Base-by-base conservation (phyloP, 352 stramenopile genomes). In the Phytophthora cryptogea region DNA sequence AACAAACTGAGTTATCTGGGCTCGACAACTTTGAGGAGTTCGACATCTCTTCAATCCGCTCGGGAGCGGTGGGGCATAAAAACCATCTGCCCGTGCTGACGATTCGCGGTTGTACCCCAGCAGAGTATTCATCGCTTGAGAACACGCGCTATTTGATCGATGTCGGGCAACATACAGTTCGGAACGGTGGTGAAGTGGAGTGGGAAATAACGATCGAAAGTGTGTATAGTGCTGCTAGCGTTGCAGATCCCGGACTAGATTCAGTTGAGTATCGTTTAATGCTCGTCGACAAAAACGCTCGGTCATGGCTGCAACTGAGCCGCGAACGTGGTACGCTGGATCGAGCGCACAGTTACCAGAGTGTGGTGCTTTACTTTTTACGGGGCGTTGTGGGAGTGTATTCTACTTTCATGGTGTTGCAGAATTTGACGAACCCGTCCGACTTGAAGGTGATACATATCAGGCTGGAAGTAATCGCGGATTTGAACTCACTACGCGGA, bases 171-270 rank as follows among this genome's bases (percentile, higher is more conserved):
- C 87, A 96, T 57, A 96, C 85, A 3, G 82, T 96, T 47, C 84
- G 87, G 40, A 93, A 92, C 33, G 87, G 86, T 26, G 85, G 83
- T 56, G 86, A 94, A 66, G 80, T 96, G 16, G 87, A 96, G 55
- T 96, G 87, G 87, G 87, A 96, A 44, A 93, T 96, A 52, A 94
- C 87, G 1, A 75, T 96, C 16, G 85, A 96, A 63, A 87, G 82
- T 42, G 55, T 87, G n/a, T 90, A 86, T 50, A 86, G 65, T 37
- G 54, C 72, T 28, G 30, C 56, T 17, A 66, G 56, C 31, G 57
- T 50, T 31, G 52, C 53, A 32, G 72, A 83, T 39, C 45, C 45
- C n/a, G 51, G 63, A 9, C 62, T 78, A 32, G 80, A 93, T 35
- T 70, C 76, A 4, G 74, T 94, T 1, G 85, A 94, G 17, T 96